Percentiles rank a stretch among this genome's conserved stretches.
phyloP scores from a whole-genome alignment of 2,329 filamentous ascomycete genomes.

The Fusarium decemcellulare region DNA sequence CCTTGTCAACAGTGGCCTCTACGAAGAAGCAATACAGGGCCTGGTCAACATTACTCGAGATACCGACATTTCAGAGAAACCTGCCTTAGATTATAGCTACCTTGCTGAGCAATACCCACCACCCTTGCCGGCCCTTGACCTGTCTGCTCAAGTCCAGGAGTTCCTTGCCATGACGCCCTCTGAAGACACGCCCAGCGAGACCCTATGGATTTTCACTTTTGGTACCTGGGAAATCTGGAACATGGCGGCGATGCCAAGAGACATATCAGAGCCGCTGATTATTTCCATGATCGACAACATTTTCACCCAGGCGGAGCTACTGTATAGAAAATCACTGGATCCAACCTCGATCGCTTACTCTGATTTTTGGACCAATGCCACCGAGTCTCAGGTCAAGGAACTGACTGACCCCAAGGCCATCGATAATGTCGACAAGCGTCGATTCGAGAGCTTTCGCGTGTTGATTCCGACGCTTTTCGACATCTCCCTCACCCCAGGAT shows the following conservation, averaged over 20 bases:
- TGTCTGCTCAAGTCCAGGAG: slow-evolving; percentile 59
- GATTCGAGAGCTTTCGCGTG: slow-evolving; percentile 62
- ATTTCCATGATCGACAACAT: slow-evolving; percentile 56
- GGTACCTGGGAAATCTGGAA: slow-evolving; percentile 71
- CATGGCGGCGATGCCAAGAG: slow-evolving; percentile 61
- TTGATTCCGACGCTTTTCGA: slow-evolving; percentile 68
- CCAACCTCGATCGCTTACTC: slow-evolving; percentile 61
- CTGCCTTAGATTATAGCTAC: slow-evolving; percentile 61
- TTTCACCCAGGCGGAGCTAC: slow-evolving; percentile 61
- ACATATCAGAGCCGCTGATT: slow-evolving; percentile 54
- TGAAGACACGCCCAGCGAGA: slow-evolving; percentile 57
- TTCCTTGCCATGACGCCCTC: slow-evolving; percentile 60
- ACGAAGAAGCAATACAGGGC: slow-evolving; percentile 59
- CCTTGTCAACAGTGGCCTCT: slow-evolving; percentile 68
- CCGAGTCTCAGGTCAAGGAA: slow-evolving; percentile 43
- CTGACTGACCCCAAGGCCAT: slow-evolving; percentile 44
- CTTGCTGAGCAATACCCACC: slow-evolving; percentile 59
- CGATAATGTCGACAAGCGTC: slow-evolving; percentile 46
- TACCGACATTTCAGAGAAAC: slow-evolving; percentile 49
- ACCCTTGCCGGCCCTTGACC: slow-evolving; percentile 55
- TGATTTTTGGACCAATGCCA: slow-evolving; percentile 54
- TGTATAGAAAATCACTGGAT: slow-evolving; percentile 61
- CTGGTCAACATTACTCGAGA: slow-evolving; percentile 52
- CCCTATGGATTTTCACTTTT: slow-evolving; percentile 66
- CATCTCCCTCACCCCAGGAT: slow-evolving; percentile 68